Evolutionary conservation across 2,329 filamentous ascomycete genomes (phyloP), one percentile per base, ranked within the genome.

Genomic region (Fusarium pseudoanthophilum): DNA sequence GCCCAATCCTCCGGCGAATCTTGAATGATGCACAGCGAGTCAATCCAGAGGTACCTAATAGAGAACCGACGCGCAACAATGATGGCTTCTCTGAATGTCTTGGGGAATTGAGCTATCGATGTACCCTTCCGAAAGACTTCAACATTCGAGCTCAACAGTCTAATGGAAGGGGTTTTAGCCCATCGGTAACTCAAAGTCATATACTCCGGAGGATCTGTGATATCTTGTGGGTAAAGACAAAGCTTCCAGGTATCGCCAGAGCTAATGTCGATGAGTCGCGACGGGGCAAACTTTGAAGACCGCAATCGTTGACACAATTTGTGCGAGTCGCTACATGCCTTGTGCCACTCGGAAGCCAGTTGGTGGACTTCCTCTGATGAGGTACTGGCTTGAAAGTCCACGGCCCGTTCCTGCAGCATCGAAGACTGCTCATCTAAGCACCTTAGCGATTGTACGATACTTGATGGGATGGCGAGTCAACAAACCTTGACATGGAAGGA

Each of bases 151-250:
- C 9, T 40, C 10, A 34, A 18, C 4, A 53, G 57, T 5, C 7
- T 11, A 21, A 53, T 40, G 0, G 45, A 53, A 15, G 57, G 36
- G 13, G 1, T 11, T 16, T 53, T 26, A 1, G 36, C 45, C 57
- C 57, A 60, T 24, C 57, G 24, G 7, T 60, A 53, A 21, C 57
- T 60, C 13, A 60, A n/a, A 14, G 45, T 40, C 16, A 60, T 32
- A 20, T 60, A 60, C 2, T 34, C 26, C 1, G 45, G 57, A 7
- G 45, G 16, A 20, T 53, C n/a, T 14, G 2, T 5, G 4, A 40
- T 53, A 34, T 53, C 45, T 5, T 26, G 4, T 2, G 45, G 45
- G 13, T 26, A 60, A 7, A 60, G 6, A 13, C n/a, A 32, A 16
- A 53, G 34, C 16, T 26, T 60, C 57, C 43, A 53, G 34, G 1